Evolutionary conservation across 345 rosid species (phyloP).

Genomic region (Salix brachista): DNA sequence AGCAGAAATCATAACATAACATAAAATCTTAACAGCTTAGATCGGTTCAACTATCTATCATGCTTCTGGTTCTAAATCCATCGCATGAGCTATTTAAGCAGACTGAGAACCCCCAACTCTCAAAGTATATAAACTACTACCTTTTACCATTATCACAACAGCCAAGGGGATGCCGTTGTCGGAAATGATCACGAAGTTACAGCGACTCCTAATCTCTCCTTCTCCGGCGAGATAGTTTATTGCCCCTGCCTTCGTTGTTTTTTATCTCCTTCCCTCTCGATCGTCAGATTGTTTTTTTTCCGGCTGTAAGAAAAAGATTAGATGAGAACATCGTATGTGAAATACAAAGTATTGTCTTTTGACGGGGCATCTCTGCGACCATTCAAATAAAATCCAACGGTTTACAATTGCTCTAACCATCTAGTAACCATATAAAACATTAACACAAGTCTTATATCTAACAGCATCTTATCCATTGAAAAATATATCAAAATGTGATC

Average conservation of each 20-base stretch:
- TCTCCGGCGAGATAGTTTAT: background rate
- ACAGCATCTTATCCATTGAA: background rate
- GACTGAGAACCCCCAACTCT: background rate
- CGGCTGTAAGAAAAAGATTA: background rate
- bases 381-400: background rate
- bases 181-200: background rate
- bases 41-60: background rate
- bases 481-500: background rate
- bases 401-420: background rate
- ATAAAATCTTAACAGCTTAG: too few species aligned
- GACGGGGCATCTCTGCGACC: background rate
- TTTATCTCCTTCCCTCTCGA: background rate
- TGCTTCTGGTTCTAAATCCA: background rate
- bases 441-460: background rate
- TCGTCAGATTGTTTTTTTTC: background rate
- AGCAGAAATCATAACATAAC: too few species aligned
- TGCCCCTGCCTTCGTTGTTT: background rate
- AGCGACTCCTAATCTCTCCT: background rate
- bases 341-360: background rate
- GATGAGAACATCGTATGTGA: background rate
- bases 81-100: background rate
- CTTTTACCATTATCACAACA: background rate
- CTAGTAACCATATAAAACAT: background rate
- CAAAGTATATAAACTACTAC: background rate
- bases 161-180: background rate